Base-by-base conservation (phyloP, 208 protist species). In the Trypanosoma cruzi region DNA sequence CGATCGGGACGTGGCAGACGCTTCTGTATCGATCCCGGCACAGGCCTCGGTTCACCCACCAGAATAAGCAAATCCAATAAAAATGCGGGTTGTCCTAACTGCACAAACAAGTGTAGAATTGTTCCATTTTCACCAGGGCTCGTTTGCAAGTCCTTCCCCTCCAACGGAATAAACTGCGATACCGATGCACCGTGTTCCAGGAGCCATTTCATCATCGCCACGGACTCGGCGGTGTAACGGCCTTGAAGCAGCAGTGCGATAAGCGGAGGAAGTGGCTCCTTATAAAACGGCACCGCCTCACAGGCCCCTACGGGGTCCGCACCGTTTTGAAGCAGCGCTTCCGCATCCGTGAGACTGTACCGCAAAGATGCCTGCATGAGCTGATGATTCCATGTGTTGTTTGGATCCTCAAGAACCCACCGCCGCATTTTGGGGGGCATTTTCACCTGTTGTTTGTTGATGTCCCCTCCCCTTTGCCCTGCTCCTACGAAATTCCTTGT, bases 321-420 rank as follows among this genome's bases (percentile, higher is more conserved):
- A 28, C 89, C 89, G 40, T 86, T 86, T 24, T 72, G 75, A 24
- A 90, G 68, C 13, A 91, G 48, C 13, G 52, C 40, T n/a, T 79
- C 61, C 14, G 80, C 80, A 11, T 73, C 72, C 16, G 32, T 28
- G 16, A 84, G 40, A 48, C 91, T 79, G 37, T 75, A 65, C n/a
- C 68, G 71, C 32, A 93, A 68, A 18, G 65, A 80, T n/a, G 90
- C 83, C 14, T 79, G 76, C 79, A 92, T 89, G 11, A 96, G 73
- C 62, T 93, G 85, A 53, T 80, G 58, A 52, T 91, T 92, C 87
- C 87, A 96, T 64, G 90, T 93, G 81, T 96, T 87, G 44, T 83
- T 77, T 2, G 87, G 84, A 68, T 93, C 90, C 50, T 96, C 90
- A 24, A 85, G 71, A 52, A 79, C 60, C 63, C 71, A 73, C 13